Evolutionary conservation across 495 filamentous ascomycete species (phyloP).

Genomic region (Penicillium paxilli): DNA sequence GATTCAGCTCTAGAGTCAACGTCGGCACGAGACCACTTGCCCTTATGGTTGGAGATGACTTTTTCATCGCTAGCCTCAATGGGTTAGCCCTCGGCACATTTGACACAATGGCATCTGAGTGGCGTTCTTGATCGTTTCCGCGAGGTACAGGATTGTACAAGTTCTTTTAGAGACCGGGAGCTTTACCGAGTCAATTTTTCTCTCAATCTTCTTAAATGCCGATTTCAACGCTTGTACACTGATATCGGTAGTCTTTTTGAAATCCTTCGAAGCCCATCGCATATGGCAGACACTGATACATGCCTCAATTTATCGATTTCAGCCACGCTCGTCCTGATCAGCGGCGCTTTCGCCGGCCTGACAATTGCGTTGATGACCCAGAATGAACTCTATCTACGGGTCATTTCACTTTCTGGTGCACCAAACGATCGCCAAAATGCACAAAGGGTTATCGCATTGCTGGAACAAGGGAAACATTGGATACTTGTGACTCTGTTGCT

Average conservation of each 20-base stretch:
- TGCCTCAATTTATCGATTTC: constrained; percentile 69
- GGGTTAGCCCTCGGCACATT: background rate
- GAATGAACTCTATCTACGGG: constrained; percentile 94
- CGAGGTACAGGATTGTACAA: background rate
- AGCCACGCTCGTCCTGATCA: constrained; percentile 70
- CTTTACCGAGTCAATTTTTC: background rate
- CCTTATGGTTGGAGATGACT: background rate
- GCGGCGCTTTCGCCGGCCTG: constrained; percentile 90
- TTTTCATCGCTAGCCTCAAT: background rate
- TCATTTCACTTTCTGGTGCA: constrained; percentile 77
- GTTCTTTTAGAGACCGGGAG: background rate
- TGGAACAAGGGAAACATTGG: constrained; percentile 92
- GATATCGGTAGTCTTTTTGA: background rate
- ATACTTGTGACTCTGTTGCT: constrained; percentile 90
- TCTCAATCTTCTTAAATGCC: background rate
- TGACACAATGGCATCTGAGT: background rate
- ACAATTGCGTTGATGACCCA: constrained; percentile 76
- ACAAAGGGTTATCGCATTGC: constrained; percentile 67
- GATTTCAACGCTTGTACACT: background rate
- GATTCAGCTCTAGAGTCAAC: background rate
- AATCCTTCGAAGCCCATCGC: constrained; percentile 17
- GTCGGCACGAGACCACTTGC: background rate
- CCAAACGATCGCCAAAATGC: constrained; percentile 75
- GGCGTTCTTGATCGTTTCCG: background rate
- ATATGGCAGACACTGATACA: constrained; percentile 50